A percentile compares a stretch with the other conserved stretches of the same genome.
These are phyloP conservation scores for Annulohypoxylon truncatum DNA, from an alignment of 2,329 filamentous ascomycete species.

Conservation along the genomic window DNA sequence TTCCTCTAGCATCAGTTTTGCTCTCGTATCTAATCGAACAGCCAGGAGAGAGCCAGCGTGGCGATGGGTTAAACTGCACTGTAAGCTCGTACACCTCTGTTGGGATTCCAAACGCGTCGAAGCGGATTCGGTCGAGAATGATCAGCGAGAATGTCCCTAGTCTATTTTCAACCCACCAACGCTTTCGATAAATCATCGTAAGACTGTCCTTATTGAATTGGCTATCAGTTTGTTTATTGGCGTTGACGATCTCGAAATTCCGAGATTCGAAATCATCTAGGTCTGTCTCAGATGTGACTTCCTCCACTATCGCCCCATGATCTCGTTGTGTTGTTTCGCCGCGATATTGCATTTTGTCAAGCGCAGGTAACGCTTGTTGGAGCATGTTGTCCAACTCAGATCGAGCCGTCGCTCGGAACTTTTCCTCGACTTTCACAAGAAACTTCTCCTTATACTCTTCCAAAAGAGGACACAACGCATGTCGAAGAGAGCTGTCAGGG, in stretches of 20 bases:
- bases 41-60: conserved; percentile 29
- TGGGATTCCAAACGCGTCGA: not conserved
- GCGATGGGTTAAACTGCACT: conserved; percentile 26
- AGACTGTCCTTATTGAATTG: conserved; percentile 2
- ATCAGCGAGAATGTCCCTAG: conserved; percentile 7
- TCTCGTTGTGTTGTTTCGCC: not conserved
- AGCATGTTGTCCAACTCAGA: conserved; percentile 13
- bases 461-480: conserved; percentile 20
- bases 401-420: conserved; percentile 22
- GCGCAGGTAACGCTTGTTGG: not conserved
- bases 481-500: conserved; percentile 4
- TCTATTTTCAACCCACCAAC: not conserved
- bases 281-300: not conserved
- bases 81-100: conserved; percentile 17
- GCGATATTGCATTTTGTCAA: conserved; percentile 18
- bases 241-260: not conserved
- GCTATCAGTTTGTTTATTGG: not conserved
- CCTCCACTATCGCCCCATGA: not conserved
- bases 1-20: conserved; percentile 25
- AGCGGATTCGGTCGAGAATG: conserved; percentile 12
- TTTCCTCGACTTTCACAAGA: conserved; percentile 19
- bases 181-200: not conserved
- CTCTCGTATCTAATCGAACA: conserved; percentile 28
- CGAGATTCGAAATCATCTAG: not conserved
- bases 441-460: conserved; percentile 35